Conservation (phyloP, 169 alveolate genomes). For the Cryptosporidium baileyi region DNA sequence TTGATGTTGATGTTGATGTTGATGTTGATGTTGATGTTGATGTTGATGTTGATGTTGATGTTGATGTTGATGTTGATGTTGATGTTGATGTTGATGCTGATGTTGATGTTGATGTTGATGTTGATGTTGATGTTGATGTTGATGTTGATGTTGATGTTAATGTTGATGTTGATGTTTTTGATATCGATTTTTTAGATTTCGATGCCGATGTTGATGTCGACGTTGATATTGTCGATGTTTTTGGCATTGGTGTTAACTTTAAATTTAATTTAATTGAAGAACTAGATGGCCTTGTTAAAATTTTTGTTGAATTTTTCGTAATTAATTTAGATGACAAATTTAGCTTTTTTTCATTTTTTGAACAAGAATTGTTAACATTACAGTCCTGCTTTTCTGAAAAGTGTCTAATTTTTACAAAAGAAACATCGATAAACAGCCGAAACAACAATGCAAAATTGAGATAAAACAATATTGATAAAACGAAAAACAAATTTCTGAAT, state of each 20-base stretch:
- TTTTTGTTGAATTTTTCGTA: background rate
- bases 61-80: constrained; percentile 52
- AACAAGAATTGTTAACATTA: too few relatives aligned
- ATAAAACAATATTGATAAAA: too few relatives aligned
- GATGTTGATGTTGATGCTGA: constrained; percentile 61
- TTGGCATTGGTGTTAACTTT: constrained; percentile 31
- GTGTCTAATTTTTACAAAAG: too few relatives aligned
- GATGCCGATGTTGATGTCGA: constrained; percentile 21
- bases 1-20: background rate
- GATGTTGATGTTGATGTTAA: constrained; percentile 27
- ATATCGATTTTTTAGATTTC: background rate
- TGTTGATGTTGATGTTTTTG: constrained; percentile 7
- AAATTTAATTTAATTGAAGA: background rate
- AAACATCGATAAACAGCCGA: too few relatives aligned
- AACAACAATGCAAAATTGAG: too few relatives aligned
- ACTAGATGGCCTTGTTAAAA: background rate
- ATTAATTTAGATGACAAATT: too few relatives aligned
- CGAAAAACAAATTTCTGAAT: too few relatives aligned
- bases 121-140: background rate
- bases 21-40: background rate
- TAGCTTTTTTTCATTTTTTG: too few relatives aligned
- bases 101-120: too few relatives aligned
- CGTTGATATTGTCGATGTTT: constrained; percentile 67
- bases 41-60: background rate
- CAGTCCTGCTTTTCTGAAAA: too few relatives aligned